Base-by-base conservation (phyloP, 2,329 filamentous ascomycete species). In the Trichoderma arundinaceum region DNA sequence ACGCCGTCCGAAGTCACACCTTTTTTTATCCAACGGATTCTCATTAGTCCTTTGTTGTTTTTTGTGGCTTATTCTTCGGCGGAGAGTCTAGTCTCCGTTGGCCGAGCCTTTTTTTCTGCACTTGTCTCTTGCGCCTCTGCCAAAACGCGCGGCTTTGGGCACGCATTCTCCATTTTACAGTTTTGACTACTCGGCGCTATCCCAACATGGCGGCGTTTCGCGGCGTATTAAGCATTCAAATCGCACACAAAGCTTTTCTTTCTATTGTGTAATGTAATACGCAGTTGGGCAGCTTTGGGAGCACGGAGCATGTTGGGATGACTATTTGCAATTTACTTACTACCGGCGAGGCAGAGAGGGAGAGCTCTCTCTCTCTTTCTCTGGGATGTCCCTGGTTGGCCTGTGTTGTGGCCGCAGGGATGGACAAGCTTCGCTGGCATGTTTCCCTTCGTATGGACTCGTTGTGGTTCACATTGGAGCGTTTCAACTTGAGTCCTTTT, bases 401-500 rank as follows among this genome's bases (percentile, higher is more conserved):
- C 32, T 61, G 12, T 51, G 35, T 17, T 32, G 46, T 61, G 33
- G 58, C 46, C n/a, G 22, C 39, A 19, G 48, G 38, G 35, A 51
- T 61, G 58, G 58, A 53, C 46, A 15, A 61, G 46, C 48, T 33
- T 61, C 35, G 38, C 58, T 41, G 58, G 58, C 48, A 61, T 61
- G 58, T 52, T 41, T 28, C 17, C 10, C 41, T 43, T 51, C 58
- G 38, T 38, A 33, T 33, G 38, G 57, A 28, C 57, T 35, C 41
- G 35, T 39, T 60, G 44, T 38, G 51, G 17, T 46, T 19, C 43
- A 22, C 32, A 13, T 43, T 43, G 15, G 46, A 61, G 46, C 58
- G 58, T 61, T 61, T 61, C 58, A 61, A 61, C 41, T 52, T 61
- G 58, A 61, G 58, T 52, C 58, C 12, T 52, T 61, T 49, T 13